phyloP scores from a whole-genome alignment of 495 filamentous ascomycete species.

The Lentithecium fluviatile region DNA sequence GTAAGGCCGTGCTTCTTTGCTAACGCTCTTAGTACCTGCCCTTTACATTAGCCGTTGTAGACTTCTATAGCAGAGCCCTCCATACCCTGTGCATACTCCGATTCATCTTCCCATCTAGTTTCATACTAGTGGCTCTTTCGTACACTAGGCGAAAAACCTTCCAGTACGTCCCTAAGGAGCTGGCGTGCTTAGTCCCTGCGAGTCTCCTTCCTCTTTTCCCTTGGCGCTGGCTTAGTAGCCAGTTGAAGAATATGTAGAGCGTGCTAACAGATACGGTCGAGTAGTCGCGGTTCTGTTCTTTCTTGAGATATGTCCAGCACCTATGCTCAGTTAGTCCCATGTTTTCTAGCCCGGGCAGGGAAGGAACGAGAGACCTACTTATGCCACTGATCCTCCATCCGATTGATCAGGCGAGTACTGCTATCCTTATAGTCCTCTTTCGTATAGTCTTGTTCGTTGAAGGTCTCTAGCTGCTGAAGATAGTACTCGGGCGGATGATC shows the following conservation, averaged over 20 bases:
- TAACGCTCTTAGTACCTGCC: no score
- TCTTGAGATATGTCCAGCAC: no score
- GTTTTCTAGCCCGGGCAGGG: no score
- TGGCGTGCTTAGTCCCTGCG: background rate
- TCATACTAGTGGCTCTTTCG: background rate
- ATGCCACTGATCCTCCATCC: background rate
- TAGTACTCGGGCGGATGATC: no score
- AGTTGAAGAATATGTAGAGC: background rate
- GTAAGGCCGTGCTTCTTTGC: no score
- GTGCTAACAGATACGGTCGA: background rate
- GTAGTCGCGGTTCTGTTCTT: background rate
- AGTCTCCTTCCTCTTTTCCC: slow-evolving; percentile 1
- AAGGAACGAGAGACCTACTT: no score
- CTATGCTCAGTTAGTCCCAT: no score
- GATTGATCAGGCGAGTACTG: slow-evolving; percentile 20
- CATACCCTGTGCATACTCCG: slow-evolving; percentile 17
- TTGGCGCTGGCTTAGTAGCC: background rate
- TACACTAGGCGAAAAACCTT: slow-evolving; percentile 6
- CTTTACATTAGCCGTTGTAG: no score
- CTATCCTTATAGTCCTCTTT: slow-evolving; percentile 21
- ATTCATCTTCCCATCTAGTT: slow-evolving; percentile 8
- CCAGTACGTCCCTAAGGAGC: slow-evolving; percentile 14
- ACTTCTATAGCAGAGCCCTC: no score
- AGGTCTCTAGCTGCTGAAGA: no score
- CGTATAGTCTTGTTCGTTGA: slow-evolving; percentile 11